Evolutionary conservation across 2,329 filamentous ascomycete genomes (phyloP).

Genomic region (Neonectria faginata): DNA sequence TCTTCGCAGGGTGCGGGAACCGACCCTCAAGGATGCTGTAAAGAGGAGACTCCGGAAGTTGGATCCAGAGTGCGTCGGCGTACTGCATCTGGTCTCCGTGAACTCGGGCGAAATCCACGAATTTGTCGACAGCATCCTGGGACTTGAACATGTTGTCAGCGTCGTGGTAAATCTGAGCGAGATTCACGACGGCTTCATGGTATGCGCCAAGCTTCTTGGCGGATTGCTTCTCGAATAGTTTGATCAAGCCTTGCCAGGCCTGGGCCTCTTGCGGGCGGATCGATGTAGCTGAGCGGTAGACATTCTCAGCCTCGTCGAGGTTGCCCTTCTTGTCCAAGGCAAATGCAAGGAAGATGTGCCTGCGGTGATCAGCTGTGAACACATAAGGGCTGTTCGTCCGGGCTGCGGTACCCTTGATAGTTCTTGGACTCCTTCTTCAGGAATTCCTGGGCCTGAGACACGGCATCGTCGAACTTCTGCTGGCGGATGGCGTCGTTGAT

Average conservation of each 20-base stretch:
- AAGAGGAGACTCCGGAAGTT: constrained; percentile 83
- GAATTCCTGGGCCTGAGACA: constrained; percentile 75
- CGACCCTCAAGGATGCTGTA: constrained; percentile 87
- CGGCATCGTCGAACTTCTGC: constrained; percentile 82
- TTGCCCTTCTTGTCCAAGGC: constrained; percentile 82
- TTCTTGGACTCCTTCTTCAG: constrained; percentile 79
- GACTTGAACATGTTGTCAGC: constrained; percentile 73
- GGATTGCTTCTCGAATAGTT: constrained; percentile 84
- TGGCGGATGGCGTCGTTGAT: constrained; percentile 82
- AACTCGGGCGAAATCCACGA: constrained; percentile 77
- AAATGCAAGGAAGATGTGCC: constrained; percentile 88
- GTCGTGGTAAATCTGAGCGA: constrained; percentile 80
- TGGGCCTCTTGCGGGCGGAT: constrained; percentile 82
- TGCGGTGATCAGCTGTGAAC: constrained; percentile 49
- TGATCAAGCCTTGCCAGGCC: constrained; percentile 90
- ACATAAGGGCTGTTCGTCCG: constrained; percentile 25
- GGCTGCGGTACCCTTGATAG: constrained; percentile 76
- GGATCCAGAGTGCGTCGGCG: constrained; percentile 78
- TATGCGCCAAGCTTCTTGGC: constrained; percentile 78
- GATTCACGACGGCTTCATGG: constrained; percentile 75
- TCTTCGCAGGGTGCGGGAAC: constrained; percentile 81
- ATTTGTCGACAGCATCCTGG: constrained; percentile 81
- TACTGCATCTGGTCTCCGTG: constrained; percentile 80
- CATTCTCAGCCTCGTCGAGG: constrained; percentile 77
- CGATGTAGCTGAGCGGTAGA: constrained; percentile 78